Evolutionary conservation across 1,284 basidiomycete genomes (phyloP).

Genomic region (Malassezia nana): DNA sequence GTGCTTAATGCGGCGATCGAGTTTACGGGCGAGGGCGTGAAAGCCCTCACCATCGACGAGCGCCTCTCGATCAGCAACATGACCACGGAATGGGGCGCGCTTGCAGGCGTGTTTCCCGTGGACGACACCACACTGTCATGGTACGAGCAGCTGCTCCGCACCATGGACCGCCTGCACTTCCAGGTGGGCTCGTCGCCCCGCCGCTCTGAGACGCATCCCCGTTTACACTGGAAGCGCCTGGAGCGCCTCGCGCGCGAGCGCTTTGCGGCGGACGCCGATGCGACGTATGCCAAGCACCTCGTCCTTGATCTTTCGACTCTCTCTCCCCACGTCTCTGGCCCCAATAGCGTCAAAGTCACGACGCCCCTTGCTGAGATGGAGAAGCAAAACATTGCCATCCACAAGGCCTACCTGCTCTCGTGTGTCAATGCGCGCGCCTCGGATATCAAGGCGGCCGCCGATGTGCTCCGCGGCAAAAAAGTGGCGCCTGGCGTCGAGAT

Average conservation of each 20-base stretch:
- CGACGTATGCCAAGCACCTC: conserved; percentile 77
- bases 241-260: conserved; percentile 56
- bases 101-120: conserved; percentile 88
- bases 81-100: conserved; percentile 98
- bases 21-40: conserved; percentile 86
- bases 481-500: conserved; percentile 83
- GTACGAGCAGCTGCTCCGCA: conserved; percentile 72
- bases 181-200: conserved; percentile 52
- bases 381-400: conserved; percentile 65
- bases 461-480: conserved; percentile 71
- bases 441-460: conserved; percentile 82
- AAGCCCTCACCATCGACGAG: conserved; percentile 73
- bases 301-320: conserved; percentile 85
- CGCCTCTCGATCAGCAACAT: conserved; percentile 76
- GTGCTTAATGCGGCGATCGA: conserved; percentile 97
- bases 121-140: conserved; percentile 72
- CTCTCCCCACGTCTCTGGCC: conserved; percentile 88
- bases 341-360: conserved; percentile 92
- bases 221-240: conserved; percentile 69
- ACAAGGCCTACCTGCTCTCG: conserved; percentile 96
- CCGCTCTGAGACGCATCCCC: conserved; percentile 61
- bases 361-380: conserved; percentile 77
- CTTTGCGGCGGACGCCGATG: conserved; percentile 65
- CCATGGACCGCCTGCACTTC: conserved; percentile 71
- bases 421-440: conserved; percentile 96